Conservation (phyloP, 331 rosid species). For the Dryas integrifolia region DNA sequence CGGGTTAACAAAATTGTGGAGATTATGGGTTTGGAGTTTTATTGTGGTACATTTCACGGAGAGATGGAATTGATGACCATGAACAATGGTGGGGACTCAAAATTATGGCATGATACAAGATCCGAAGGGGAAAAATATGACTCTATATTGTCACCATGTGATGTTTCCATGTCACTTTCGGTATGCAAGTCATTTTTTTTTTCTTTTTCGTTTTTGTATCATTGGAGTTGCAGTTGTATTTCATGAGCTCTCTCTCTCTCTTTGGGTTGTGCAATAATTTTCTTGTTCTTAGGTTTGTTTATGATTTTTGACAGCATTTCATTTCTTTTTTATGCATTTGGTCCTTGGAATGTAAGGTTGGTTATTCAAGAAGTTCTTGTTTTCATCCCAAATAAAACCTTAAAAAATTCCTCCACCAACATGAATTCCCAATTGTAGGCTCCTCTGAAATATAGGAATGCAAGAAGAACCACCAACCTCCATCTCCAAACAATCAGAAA, state of each 20-base stretch:
- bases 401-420: background rate
- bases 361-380: background rate
- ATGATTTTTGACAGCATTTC: background rate
- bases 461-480: too few species aligned
- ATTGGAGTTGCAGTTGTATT: background rate
- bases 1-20: constrained; percentile 72
- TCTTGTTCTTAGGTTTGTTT: background rate
- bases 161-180: constrained; percentile 64
- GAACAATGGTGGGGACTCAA: constrained; percentile 35
- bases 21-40: constrained; percentile 71
- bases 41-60: constrained; percentile 54
- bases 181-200: constrained; percentile 41
- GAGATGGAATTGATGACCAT: constrained; percentile 39
- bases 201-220: background rate
- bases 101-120: constrained; percentile 27
- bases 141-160: constrained; percentile 79
- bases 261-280: background rate
- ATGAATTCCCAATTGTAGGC: background rate
- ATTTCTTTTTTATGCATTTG: background rate
- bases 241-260: background rate
- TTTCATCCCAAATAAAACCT: background rate
- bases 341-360: background rate
- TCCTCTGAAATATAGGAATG: background rate
- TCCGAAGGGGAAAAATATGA: constrained; percentile 36
- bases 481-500: too few species aligned